phyloP scores from a whole-genome alignment of 345 rosid genomes.

The Xanthoceras sorbifolium region DNA sequence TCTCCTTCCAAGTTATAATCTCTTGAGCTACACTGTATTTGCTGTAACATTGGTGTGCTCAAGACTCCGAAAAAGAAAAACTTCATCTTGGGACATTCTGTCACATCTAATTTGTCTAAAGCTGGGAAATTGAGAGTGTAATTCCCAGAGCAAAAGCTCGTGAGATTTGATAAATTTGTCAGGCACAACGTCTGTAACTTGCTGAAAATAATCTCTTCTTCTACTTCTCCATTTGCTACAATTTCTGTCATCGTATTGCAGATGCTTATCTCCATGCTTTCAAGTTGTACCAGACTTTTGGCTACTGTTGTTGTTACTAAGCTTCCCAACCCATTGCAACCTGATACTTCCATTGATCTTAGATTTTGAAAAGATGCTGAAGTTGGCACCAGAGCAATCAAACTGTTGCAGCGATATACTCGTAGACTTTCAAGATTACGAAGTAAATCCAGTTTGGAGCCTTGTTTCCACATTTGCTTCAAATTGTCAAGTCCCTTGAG shows the following conservation, averaged over 20 bases:
- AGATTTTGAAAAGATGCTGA: not conserved
- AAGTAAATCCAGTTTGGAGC: not conserved
- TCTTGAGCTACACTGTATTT: too few species aligned
- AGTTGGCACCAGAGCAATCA: not conserved
- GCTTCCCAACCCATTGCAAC: not conserved
- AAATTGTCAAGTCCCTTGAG: not conserved
- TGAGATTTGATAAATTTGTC: not conserved
- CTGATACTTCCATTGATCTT: fast-evolving
- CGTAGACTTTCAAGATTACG: not conserved
- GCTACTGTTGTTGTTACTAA: too few species aligned
- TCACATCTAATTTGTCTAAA: not conserved
- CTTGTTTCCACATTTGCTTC: not conserved
- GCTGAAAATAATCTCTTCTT: not conserved
- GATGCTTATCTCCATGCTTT: too few species aligned
- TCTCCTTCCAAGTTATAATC: too few species aligned
- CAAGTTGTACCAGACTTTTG: too few species aligned
- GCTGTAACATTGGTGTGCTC: too few species aligned
- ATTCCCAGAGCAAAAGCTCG: not conserved
- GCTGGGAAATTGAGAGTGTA: not conserved
- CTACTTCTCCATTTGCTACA: not conserved
- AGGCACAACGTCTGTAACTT: not conserved
- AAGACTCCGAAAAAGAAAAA: too few species aligned
- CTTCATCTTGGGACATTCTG: too few species aligned
- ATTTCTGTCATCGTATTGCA: not conserved
- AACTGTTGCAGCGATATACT: not conserved